phyloP scores from a whole-genome alignment of 225 moss, liverwort and hornwort genomes.

The Sphagnum tenellum region DNA sequence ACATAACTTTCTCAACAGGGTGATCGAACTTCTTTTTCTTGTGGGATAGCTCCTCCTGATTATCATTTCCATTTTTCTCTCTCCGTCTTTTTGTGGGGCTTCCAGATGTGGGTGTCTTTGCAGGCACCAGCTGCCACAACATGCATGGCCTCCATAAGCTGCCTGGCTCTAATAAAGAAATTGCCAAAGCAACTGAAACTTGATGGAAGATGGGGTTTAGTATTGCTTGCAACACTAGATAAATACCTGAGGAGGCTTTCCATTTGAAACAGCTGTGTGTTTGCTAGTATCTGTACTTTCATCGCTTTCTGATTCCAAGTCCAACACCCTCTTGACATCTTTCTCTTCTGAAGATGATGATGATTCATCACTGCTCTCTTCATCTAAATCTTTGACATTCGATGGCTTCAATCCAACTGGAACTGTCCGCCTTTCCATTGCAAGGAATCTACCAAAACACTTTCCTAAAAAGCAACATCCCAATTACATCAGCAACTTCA shows the following conservation, averaged over 20 bases:
- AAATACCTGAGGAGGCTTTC: constrained; percentile 9
- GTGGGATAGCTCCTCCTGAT: constrained; percentile 29
- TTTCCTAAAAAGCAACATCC: too few species aligned
- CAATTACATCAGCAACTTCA: too few species aligned
- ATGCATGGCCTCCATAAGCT: not conserved
- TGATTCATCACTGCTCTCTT: constrained; percentile 27
- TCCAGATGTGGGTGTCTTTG: constrained; percentile 15
- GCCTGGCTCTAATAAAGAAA: too few species aligned
- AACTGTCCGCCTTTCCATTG: too few species aligned
- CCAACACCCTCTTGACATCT: constrained; percentile 36
- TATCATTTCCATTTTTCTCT: constrained; percentile 35
- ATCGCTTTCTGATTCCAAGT: constrained; percentile 41
- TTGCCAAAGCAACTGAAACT: not conserved
- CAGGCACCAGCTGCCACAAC: constrained; percentile 13
- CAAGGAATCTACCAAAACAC: too few species aligned
- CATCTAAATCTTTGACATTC: constrained; percentile 14
- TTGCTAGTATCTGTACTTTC: constrained; percentile 29
- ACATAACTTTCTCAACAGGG: constrained; percentile 12
- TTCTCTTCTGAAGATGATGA: constrained; percentile 38
- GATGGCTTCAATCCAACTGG: constrained; percentile 2
- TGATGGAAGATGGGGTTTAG: not conserved
- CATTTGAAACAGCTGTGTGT: constrained; percentile 13
- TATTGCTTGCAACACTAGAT: not conserved
- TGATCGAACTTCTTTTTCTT: constrained; percentile 26
- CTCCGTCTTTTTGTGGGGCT: constrained; percentile 36